These are phyloP conservation scores for Erodium moschatum DNA, from an alignment of 441 rosid species.

Conservation along the genomic window DNA sequence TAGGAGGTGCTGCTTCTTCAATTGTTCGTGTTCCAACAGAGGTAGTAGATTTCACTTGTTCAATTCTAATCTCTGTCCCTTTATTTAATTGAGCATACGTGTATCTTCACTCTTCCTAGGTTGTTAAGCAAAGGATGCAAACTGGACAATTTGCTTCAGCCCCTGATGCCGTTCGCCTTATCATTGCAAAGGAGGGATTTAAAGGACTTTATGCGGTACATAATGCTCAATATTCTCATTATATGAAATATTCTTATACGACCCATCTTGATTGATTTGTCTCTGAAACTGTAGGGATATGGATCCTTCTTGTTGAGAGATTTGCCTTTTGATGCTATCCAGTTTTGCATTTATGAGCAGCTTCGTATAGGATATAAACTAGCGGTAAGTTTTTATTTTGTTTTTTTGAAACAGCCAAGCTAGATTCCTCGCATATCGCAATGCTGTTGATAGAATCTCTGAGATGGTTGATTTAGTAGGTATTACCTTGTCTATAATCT, in stretches of 20 bases:
- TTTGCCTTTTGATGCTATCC: constrained; percentile 93
- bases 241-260: not conserved
- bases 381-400: constrained; percentile 53
- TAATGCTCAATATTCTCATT: not conserved
- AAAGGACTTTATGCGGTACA: constrained; percentile 83
- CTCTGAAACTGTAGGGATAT: constrained; percentile 50
- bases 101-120: constrained; percentile 30
- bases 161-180: constrained; percentile 60
- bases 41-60: constrained; percentile 32
- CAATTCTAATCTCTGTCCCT: not conserved
- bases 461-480: no score
- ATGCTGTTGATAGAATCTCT: no score
- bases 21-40: constrained; percentile 91
- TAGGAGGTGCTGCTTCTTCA: constrained; percentile 93
- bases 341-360: constrained; percentile 94
- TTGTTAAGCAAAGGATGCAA: constrained; percentile 88
- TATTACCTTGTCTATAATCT: no score
- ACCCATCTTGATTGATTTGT: not conserved
- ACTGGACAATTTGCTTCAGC: constrained; percentile 80
- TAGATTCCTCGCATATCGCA: constrained; percentile 21
- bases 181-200: constrained; percentile 67
- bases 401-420: no score
- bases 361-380: constrained; percentile 73
- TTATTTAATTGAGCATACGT: not conserved
- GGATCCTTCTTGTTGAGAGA: constrained; percentile 79